A percentile compares a stretch with the other conserved stretches of the same genome.
Conservation (phyloP, 768 basidiomycete genomes). For the Postia placenta region DNA sequence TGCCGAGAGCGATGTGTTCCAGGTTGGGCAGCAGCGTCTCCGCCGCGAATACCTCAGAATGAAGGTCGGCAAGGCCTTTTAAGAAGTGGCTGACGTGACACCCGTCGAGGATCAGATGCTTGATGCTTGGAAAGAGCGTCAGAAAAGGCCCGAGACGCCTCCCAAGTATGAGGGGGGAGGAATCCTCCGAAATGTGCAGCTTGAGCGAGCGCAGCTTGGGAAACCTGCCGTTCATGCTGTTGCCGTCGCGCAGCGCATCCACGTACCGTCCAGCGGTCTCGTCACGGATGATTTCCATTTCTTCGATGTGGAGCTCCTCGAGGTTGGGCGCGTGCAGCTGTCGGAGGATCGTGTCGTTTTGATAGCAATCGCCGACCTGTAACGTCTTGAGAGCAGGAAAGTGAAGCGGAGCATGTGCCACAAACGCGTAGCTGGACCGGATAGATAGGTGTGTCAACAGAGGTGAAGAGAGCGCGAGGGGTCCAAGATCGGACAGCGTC, state of each 20-base stretch:
- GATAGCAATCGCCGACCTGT: conserved; percentile 1
- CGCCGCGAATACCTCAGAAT: not conserved
- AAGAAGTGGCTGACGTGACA: conserved; percentile 1
- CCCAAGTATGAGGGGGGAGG: conserved; percentile 3
- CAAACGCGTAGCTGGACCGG: conserved; percentile 2
- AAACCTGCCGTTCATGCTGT: not conserved
- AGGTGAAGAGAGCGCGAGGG: not conserved
- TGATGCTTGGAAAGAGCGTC: conserved; percentile 2
- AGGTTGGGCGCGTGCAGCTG: conserved; percentile 1
- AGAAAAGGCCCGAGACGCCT: not conserved
- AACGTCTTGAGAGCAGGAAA: not conserved
- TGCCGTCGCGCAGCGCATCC: not conserved
- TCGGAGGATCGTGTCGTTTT: not conserved
- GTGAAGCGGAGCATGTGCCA: not conserved
- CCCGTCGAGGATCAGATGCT: not conserved
- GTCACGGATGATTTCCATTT: conserved; percentile 1
- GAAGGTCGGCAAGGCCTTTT: not conserved
- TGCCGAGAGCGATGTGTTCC: not conserved
- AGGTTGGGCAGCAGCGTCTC: not conserved
- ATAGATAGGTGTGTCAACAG: not conserved
- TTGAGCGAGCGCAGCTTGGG: conserved; percentile 1
- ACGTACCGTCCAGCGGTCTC: not conserved
- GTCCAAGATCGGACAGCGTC: not conserved
- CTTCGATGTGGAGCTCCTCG: conserved; percentile 3
- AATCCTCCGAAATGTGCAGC: conserved; percentile 2